Percentiles rank a stretch among this genome's conserved stretches.
Evolutionary conservation across 73 alveolate species (phyloP).

Genomic region (Durusdinium trenchii): DNA sequence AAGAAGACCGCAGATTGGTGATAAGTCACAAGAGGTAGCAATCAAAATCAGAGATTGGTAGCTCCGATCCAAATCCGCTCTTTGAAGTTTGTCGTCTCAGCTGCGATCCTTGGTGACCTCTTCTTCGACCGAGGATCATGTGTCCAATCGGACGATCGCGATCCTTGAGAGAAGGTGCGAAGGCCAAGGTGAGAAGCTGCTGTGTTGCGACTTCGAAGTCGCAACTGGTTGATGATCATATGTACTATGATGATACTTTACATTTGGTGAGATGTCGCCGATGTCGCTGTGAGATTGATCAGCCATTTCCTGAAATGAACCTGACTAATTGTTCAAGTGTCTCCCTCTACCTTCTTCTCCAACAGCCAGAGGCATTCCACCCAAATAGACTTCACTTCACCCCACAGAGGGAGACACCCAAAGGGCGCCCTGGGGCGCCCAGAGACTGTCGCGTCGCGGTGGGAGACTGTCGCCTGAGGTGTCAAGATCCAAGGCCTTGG

Average conservation of each 20-base stretch:
- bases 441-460: too few species aligned
- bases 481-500: slow-evolving; percentile 90
- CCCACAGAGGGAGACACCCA: not conserved
- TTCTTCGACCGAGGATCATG: not conserved
- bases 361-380: not conserved
- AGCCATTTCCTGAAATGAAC: not conserved
- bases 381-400: not conserved
- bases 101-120: too few species aligned
- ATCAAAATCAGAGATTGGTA: too few species aligned
- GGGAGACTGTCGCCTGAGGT: slow-evolving; percentile 32
- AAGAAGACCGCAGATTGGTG: too few species aligned
- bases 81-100: too few species aligned
- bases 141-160: not conserved
- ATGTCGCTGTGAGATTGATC: not conserved
- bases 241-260: not conserved
- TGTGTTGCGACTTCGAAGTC: not conserved
- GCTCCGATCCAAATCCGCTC: too few species aligned
- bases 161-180: not conserved
- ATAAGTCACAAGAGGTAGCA: too few species aligned
- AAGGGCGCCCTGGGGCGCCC: not conserved
- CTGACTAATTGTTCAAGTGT: too few species aligned
- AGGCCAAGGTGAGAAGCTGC: not conserved
- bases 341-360: too few species aligned
- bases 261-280: not conserved
- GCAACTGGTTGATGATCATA: too few species aligned